phyloP scores from a whole-genome alignment of 2,329 filamentous ascomycete genomes.

The Hypoxylon sp. region DNA sequence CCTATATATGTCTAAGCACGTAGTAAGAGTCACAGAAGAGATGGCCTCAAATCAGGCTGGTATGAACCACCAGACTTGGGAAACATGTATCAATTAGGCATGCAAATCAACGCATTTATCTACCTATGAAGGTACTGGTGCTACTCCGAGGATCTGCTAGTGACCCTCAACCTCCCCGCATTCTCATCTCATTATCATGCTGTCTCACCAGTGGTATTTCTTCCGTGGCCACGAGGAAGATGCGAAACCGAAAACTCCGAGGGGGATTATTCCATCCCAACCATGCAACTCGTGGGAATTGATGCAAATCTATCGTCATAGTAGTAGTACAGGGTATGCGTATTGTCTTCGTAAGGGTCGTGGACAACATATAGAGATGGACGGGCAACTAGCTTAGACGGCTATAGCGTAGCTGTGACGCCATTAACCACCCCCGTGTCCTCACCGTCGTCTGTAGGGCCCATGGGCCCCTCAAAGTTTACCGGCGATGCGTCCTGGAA shows the following conservation, averaged over 20 bases:
- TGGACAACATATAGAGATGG: conserved; percentile 3
- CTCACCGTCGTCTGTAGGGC: conserved; percentile 27
- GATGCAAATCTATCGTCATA: conserved; percentile 32
- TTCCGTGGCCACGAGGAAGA: conserved; percentile 7
- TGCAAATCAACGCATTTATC: conserved; percentile 13
- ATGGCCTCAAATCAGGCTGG: not conserved
- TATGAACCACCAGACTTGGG: not conserved
- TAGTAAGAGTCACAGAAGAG: not conserved
- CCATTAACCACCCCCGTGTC: conserved; percentile 20
- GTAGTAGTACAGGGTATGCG: conserved; percentile 26
- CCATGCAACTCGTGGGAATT: conserved; percentile 35
- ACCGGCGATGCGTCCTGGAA: conserved; percentile 40
- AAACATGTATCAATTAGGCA: conserved; percentile 17
- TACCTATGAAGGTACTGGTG: conserved; percentile 21
- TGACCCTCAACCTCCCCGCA: not conserved
- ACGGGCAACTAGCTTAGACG: conserved; percentile 3
- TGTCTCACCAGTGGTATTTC: conserved; percentile 8
- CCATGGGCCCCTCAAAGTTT: conserved; percentile 38
- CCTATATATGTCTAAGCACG: not conserved
- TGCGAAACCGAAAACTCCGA: conserved; percentile 24
- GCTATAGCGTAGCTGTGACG: conserved; percentile 8
- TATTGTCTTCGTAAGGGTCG: conserved; percentile 27
- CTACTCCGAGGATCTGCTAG: conserved; percentile 1
- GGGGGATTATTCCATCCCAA: conserved; percentile 19
- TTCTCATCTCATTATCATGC: conserved; percentile 11